Conservation (phyloP, 106 monocot species). For the Acanthochlamys bracteata region DNA sequence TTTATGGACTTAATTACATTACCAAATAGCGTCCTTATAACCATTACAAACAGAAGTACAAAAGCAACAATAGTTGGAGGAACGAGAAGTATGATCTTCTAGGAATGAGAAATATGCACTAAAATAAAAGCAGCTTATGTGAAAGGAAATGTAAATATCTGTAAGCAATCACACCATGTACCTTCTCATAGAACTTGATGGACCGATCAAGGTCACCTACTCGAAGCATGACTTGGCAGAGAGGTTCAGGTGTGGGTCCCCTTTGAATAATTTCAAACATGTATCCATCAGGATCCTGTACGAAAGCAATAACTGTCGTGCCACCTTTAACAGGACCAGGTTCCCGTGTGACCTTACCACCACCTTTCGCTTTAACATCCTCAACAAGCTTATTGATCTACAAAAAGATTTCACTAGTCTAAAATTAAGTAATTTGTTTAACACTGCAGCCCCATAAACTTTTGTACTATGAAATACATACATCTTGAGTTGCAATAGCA, state of each 20-base stretch:
- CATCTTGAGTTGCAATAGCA: constrained; percentile 89
- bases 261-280: constrained; percentile 85
- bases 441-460: background rate
- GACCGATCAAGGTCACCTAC: constrained; percentile 76
- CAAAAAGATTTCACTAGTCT: too few species aligned
- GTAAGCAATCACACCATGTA: background rate
- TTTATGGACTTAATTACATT: too few species aligned
- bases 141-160: too few species aligned
- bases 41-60: too few species aligned
- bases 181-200: constrained; percentile 77
- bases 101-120: background rate
- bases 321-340: constrained; percentile 82
- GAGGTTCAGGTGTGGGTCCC: constrained; percentile 68
- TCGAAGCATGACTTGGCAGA: constrained; percentile 92
- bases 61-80: too few species aligned
- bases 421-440: too few species aligned
- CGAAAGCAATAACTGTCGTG: constrained; percentile 69
- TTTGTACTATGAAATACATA: constrained; percentile 14
- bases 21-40: too few species aligned
- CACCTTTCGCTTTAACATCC: constrained; percentile 81
- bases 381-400: constrained; percentile 69
- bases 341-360: constrained; percentile 81
- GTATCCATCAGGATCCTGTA: constrained; percentile 90
- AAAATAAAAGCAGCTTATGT: too few species aligned
- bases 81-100: background rate